phyloP scores from a whole-genome alignment of 371 early-diverging fungal species.

The Agmasoma carcini region DNA sequence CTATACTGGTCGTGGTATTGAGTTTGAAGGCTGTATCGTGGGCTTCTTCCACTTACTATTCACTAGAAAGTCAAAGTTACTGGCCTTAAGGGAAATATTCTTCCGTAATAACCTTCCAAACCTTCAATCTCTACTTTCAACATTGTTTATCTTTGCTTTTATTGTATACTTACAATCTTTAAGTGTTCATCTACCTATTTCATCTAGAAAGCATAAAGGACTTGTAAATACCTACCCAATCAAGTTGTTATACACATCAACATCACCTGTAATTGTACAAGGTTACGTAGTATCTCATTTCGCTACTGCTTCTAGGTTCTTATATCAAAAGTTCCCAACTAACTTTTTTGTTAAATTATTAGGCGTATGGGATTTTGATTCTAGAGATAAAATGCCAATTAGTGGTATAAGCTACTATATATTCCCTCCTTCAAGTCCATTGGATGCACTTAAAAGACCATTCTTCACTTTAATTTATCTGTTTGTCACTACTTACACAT shows the following conservation, averaged over 20 bases:
- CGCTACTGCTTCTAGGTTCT: slow-evolving; percentile 81
- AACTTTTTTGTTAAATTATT: slow-evolving; percentile 75
- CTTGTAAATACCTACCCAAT: slow-evolving; percentile 88
- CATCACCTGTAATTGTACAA: slow-evolving; percentile 98
- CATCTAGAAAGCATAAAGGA: slow-evolving; percentile 80
- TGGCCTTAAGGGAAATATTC: slow-evolving; percentile 89
- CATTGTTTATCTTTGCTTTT: slow-evolving; percentile 70
- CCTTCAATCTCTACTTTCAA: slow-evolving; percentile 73
- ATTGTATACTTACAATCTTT: slow-evolving; percentile 97
- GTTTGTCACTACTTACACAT: slow-evolving; percentile 70
- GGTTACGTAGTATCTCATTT: slow-evolving; percentile 82
- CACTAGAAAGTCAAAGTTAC: slow-evolving; percentile 82
- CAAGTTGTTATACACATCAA: slow-evolving; percentile 96
- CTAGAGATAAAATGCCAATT: slow-evolving; percentile 66
- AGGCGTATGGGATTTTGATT: slow-evolving; percentile 75
- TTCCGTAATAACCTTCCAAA: slow-evolving; percentile 89
- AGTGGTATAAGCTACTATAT: slow-evolving; percentile 90
- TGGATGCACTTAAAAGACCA: slow-evolving; percentile 69
- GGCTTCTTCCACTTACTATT: slow-evolving; percentile 80
- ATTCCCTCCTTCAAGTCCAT: slow-evolving; percentile 73
- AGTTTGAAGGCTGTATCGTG: slow-evolving; percentile 93
- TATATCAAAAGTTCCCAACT: slow-evolving; percentile 79
- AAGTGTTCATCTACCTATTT: slow-evolving; percentile 92
- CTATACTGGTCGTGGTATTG: slow-evolving; percentile 87
- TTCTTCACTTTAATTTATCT: slow-evolving; percentile 76